These are phyloP conservation scores for Oemleria cerasiformis DNA, from an alignment of 306 rosid species.

Conservation along the genomic window DNA sequence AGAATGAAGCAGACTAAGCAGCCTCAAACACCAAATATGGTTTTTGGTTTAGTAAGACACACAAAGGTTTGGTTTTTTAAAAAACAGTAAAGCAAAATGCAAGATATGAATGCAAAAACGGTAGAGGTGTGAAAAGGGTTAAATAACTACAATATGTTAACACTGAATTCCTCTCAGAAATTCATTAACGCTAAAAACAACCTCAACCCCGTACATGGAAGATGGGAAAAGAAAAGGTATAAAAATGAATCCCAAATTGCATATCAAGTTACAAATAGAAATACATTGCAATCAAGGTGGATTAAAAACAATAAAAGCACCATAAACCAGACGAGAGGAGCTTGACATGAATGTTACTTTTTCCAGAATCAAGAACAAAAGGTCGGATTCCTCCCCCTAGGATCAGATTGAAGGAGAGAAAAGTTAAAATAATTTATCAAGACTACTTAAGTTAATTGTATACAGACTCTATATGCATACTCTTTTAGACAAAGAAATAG, in stretches of 20 bases:
- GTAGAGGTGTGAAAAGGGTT: not conserved
- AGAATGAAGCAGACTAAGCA: constrained; percentile 2
- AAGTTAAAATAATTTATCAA: too few species aligned
- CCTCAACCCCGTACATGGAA: not conserved
- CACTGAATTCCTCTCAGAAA: not conserved
- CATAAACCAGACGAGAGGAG: not conserved
- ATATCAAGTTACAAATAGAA: not conserved
- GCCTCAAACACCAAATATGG: constrained; percentile 8
- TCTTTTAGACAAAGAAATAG: too few species aligned
- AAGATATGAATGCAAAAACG: not conserved
- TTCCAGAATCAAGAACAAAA: too few species aligned
- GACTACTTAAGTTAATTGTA: too few species aligned
- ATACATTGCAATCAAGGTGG: not conserved
- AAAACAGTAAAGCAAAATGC: not conserved
- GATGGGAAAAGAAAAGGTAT: not conserved
- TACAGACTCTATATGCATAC: too few species aligned
- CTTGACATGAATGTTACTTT: too few species aligned
- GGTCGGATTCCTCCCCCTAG: too few species aligned
- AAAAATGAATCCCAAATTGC: not conserved
- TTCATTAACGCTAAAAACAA: not conserved
- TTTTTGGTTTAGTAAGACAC: not conserved
- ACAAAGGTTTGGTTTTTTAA: not conserved
- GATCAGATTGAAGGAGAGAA: too few species aligned
- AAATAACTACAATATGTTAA: not conserved
- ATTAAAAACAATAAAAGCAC: not conserved